Evolutionary conservation across 2,329 filamentous ascomycete species (phyloP), one percentile per base, ranked within the genome.

Genomic region (Neopestalotiopsis clavispora): DNA sequence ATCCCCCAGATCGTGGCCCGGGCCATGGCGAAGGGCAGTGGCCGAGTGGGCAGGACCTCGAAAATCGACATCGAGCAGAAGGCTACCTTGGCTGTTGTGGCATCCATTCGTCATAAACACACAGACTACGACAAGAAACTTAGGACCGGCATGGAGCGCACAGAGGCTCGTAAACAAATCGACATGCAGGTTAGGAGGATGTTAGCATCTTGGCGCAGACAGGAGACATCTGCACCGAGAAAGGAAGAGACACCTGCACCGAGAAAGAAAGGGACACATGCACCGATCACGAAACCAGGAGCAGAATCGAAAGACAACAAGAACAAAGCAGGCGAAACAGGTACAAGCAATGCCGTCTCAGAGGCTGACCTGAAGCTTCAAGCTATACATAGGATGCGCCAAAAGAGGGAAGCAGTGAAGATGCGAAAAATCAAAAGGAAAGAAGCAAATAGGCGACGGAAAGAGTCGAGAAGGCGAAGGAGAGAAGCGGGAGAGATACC

Each of bases 21-120:
- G 56, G 79, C 85, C 0, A 81, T 85, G 71, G 72, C 77, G 71
- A 88, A 87, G 74, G 71, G 79, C 28, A 84, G 80, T 57, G 75
- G 84, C 1, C 78, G 85, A 10, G 85, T 88, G 1, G 86, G 85
- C 2, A 77, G 86, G 65, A 83, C 81, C 1, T 75, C 74, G 1
- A 82, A 70, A 59, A 73, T 85, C 5, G 74, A 75, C 0, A 60
- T 84, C 45, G 74, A 76, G 6, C 73, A 78, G 14, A 85, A 81
- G 71, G 84, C 82, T 4, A 72, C 75, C 60, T 78, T 86, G 30
- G 86, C 84, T 2, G 84, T 87, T 13, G 75, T 80, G 28, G 86
- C 86, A 3, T 83, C 87, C 70, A 79, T 85, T 4, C 79, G 86
- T 6, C 86, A 88, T 71, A 71, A 68, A 3, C 80, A 85, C 59